Base-by-base conservation (phyloP, 2,329 filamentous ascomycete species). In the Colletotrichum zoysiae region DNA sequence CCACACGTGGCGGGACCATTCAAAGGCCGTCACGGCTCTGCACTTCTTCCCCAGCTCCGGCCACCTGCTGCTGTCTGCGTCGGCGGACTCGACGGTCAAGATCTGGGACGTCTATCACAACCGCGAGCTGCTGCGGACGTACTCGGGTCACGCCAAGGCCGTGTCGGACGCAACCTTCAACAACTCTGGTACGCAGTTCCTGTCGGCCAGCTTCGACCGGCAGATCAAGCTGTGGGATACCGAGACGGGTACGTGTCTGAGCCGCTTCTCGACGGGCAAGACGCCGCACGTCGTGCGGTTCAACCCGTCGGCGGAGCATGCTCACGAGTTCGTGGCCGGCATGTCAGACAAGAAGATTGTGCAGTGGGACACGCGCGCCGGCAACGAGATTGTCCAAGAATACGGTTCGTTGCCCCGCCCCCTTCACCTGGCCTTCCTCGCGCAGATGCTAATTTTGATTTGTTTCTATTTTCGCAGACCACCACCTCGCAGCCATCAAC, bases 261-360 rank as follows among this genome's bases (percentile, higher is more conserved):
- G 90, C 77, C 94, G 94, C 70, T 99, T 97, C 85, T 94, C 92
- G 23, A 97, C 94, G 0, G 95, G 95, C 78, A 97, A 97, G 85
- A 98, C 95, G 18, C 95, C 96, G 6, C 96, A 99, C 79, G 95
- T 97, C 64, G 87, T 99, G 76, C 92, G 93, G 76, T 98, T 98
- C 87, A 97, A 98, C 82, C 95, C 95, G 0, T 89, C 91, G 60
- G 85, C 88, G 0, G 91, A 93, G 65, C 90, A 92, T 75, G 89
- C 91, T 11, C 92, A 96, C 80, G 95, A 98, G 81, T 99, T 99
- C 82, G 84, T 99, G 67, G 95, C 95, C 1, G 96, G 96, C 78
- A 97, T 98, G 94, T 96, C 94, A 48, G 95, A 99, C 82, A 99
- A 99, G 86, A 98, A 98, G 86, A 99, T 99, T 76, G 88, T 99